Base-by-base conservation (phyloP, 139 green algal genomes). In the Chlorella sp. region DNA sequence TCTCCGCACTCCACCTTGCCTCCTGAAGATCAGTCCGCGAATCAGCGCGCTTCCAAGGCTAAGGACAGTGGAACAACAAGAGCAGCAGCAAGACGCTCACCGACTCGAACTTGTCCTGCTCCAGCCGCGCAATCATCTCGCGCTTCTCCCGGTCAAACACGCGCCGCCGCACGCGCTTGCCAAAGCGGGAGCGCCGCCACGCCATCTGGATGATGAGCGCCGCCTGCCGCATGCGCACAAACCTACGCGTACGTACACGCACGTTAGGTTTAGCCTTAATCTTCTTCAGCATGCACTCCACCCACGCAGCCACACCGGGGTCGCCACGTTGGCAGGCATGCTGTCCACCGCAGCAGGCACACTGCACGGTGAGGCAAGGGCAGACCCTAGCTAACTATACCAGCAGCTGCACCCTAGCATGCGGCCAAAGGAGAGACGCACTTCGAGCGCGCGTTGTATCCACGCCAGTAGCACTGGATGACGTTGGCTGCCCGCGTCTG, bases 171-270 rank as follows among this genome's bases (percentile, higher is more conserved):
- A 84, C 71, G 2, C 79, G 71, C 35, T 74, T 62, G 4, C 69
- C 49, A n/a, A 91, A 72, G 49, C 73, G 62, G 26, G 49, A 73
- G 23, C 69, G 68, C 33, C 84, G 80, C 82, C 73, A 81, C 22
- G 79, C 79, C 77, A 80, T 81, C 80, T 94, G 89, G 33, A 92
- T 74, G 5, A 31, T 70, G 36, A 63, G 59, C 30, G 67, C 71
- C 1, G 82, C 80, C 2, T 30, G 5, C 3, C 31, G 66, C 5
- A 80, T 60, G 42, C 35, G 59, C 61, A 75, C 20, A 62, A 73
- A 84, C 59, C 65, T 78, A 36, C 22, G n/a, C n/a, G n/a, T n/a
- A n/a, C n/a, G n/a, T n/a, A n/a, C n/a, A n/a, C n/a, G n/a, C n/a
- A n/a, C n/a, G n/a, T n/a, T n/a, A n/a, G n/a, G n/a, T n/a, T n/a